Percentiles rank a stretch among this genome's conserved stretches.
Conservation (phyloP, 1,139 yeast genomes). For the Lodderomyces parapsilosis region DNA sequence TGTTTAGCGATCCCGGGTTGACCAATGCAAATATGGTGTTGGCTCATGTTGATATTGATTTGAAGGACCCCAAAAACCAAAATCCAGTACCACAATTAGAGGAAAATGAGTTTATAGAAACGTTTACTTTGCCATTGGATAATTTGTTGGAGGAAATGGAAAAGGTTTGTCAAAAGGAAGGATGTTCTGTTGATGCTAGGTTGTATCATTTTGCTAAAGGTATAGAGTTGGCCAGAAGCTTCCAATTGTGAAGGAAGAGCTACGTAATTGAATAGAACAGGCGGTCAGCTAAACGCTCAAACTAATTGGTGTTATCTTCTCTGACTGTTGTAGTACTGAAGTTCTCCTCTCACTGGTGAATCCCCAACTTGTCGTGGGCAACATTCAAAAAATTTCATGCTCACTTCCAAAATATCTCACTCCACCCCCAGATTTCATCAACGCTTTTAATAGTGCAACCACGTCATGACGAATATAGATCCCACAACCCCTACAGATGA, state of each 20-base stretch:
- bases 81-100: constrained; percentile 75
- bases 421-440: neutral
- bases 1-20: constrained; percentile 91
- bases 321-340: neutral
- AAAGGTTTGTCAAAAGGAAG: constrained; percentile 51
- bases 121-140: constrained; percentile 65
- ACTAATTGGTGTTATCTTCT: too few relatives aligned
- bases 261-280: neutral
- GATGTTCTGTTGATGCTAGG: constrained; percentile 81
- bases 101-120: constrained; percentile 86
- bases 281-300: too few relatives aligned
- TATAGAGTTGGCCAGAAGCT: constrained; percentile 18
- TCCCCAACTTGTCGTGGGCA: too few relatives aligned
- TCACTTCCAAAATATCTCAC: too few relatives aligned
- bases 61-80: constrained; percentile 59
- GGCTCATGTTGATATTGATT: constrained; percentile 77
- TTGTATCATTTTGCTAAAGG: constrained; percentile 87
- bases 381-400: too few relatives aligned
- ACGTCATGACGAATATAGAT: neutral
- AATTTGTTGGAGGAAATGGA: constrained; percentile 56
- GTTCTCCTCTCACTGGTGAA: too few relatives aligned
- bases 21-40: constrained; percentile 85
- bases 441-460: neutral
- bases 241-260: neutral
- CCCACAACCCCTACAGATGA: neutral